phyloP scores from a whole-genome alignment of 2,329 filamentous ascomycete genomes.

The Neopestalotiopsis clavispora region DNA sequence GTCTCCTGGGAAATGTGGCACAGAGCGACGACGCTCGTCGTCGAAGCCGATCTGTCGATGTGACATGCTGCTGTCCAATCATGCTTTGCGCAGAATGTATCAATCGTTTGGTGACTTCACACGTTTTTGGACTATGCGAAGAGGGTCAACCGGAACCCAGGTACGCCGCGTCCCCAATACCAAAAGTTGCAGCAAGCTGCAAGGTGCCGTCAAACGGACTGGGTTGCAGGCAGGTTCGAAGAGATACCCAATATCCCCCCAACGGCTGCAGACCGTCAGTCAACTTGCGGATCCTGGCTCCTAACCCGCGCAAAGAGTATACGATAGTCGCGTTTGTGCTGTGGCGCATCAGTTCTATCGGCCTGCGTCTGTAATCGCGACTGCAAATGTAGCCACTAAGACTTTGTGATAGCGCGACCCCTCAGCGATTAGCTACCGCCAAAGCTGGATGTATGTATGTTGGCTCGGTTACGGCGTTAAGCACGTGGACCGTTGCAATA shows the following conservation, averaged over 20 bases:
- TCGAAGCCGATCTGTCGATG: conserved; percentile 20
- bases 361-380: neutral
- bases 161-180: neutral
- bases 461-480: neutral
- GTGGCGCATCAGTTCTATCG: neutral
- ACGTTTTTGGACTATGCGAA: neutral
- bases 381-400: neutral
- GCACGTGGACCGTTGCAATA: neutral
- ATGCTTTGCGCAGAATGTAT: neutral
- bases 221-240: neutral
- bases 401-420: neutral
- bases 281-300: neutral
- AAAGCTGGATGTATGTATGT: neutral
- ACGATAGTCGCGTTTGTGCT: neutral
- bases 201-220: too few relatives aligned
- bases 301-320: neutral
- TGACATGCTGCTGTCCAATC: neutral
- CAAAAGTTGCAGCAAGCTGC: neutral
- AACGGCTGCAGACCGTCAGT: neutral
- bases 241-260: neutral
- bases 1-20: neutral
- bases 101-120: neutral
- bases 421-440: neutral
- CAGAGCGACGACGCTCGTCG: conserved; percentile 23
- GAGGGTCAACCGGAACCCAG: neutral